These are phyloP conservation scores for Tilletia indica DNA, from an alignment of 1,284 basidiomycete genomes.

Conservation along the genomic window DNA sequence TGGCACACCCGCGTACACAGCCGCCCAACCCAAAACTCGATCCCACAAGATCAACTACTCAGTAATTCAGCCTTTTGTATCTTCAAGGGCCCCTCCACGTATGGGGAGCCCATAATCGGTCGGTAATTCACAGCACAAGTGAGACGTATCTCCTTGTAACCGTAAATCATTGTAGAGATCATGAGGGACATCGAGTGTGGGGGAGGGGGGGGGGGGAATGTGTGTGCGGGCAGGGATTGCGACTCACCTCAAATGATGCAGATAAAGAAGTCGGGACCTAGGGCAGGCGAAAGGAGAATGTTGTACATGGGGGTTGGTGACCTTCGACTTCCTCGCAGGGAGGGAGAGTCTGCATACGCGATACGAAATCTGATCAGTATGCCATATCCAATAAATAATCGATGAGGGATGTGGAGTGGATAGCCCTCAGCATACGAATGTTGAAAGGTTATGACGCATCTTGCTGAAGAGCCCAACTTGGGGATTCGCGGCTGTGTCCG, in stretches of 20 bases:
- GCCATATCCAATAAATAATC: too few species aligned
- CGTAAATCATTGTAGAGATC: constrained; percentile 2
- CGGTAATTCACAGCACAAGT: constrained; percentile 18
- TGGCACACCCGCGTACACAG: too few species aligned
- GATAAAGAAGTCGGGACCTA: background rate
- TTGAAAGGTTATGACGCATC: constrained; percentile 1
- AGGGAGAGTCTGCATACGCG: too few species aligned
- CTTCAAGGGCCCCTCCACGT: constrained; percentile 14
- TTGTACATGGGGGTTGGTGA: too few species aligned
- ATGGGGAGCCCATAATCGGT: constrained; percentile 13
- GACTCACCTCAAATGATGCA: background rate
- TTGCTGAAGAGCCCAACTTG: constrained; percentile 2
- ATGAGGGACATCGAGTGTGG: background rate
- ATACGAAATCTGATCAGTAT: too few species aligned
- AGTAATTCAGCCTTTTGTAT: constrained; percentile 14
- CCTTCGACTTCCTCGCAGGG: too few species aligned
- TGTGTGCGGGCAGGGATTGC: background rate
- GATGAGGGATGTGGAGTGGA: background rate
- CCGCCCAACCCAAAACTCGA: too few species aligned
- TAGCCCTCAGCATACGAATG: constrained; percentile 13
- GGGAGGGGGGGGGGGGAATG: background rate
- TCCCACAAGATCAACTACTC: background rate
- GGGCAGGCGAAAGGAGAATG: background rate
- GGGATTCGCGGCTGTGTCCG: constrained; percentile 12
- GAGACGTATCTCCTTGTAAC: background rate